Conservation (phyloP, 148 eudicot genomes). For the Silene latifolia region DNA sequence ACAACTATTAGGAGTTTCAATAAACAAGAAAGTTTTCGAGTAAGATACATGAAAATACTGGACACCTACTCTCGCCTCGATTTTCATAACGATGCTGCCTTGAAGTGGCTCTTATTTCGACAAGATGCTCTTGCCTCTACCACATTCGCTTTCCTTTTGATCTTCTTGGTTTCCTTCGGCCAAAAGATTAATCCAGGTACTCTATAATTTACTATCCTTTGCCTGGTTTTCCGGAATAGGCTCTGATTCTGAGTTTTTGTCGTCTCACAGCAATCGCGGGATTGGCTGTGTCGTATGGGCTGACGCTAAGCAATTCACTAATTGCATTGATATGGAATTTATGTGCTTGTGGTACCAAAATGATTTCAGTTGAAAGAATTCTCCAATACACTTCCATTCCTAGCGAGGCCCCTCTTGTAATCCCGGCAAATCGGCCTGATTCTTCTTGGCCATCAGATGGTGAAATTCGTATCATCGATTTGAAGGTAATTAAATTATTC, state of each 20-base stretch:
- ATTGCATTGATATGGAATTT: background rate
- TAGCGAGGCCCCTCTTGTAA: conserved; percentile 6
- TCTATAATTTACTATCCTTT: too few species aligned
- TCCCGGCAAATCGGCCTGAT: background rate
- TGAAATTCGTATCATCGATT: conserved; percentile 6
- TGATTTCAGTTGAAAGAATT: conserved; percentile 10
- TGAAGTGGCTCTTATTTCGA: conserved; percentile 22
- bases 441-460: conserved; percentile 11
- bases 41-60: conserved; percentile 14
- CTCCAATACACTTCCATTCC: conserved; percentile 10
- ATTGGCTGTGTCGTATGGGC: conserved; percentile 7
- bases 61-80: conserved; percentile 20
- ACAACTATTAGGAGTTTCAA: conserved; percentile 22
- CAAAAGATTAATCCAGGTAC: conserved; percentile 15
- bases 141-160: conserved; percentile 14
- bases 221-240: background rate
- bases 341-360: background rate
- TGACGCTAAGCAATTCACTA: background rate
- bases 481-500: conserved; percentile 4
- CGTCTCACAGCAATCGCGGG: conserved; percentile 9
- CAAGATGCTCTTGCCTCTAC: conserved; percentile 8
- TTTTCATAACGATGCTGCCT: conserved; percentile 20
- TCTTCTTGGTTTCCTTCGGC: background rate
- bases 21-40: conserved; percentile 10
- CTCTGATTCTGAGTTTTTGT: background rate